Base-by-base conservation (phyloP, 306 rosid genomes). In the Dalbergia cochinchinensis region DNA sequence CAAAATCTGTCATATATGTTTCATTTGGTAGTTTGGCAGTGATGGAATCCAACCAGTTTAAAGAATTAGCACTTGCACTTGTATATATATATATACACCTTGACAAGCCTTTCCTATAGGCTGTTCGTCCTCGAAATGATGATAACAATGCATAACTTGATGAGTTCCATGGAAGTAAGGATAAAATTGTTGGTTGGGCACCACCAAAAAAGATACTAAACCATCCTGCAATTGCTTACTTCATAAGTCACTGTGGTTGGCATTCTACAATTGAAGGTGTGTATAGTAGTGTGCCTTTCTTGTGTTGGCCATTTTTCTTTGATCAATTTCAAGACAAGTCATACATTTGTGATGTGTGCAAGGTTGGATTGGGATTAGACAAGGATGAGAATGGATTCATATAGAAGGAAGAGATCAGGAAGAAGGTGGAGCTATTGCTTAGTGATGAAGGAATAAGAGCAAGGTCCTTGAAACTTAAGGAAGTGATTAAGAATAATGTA, bases 221-320 rank as follows among this genome's bases (percentile, higher is more conserved):
- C n/a, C 88, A 89, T 26, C 81, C 81, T 59, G 39, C 89, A 5
- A 69, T 81, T 14, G 80, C 89, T 54, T 89, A 87, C 26, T 89
- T 89, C 55, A 11, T 89, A 16, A 83, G 85, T 60, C 90, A 89
- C 5, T 89, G 89, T 53, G 90, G 90, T 33, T 89, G 90, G 92
- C 87, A 87, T 48, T 89, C 90, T 4, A 78, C 79, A 0, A 58
- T 83, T 0, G 89, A 87, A 59, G 84, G 86, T 16, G 26, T 85
- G 0, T 34, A 7, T 11, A 11, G 42, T 20, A 86, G 84, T 14
- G 26, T 26, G 3, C 82, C 86, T 62, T 85, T 85, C 77, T 64
- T 85, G 41, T 82, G 82, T 75, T 85, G 84, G 84, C 82, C 88
- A 53, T 82, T 78, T 37, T 39, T 31, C 5, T 6, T 1, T 6